These are phyloP conservation scores for Paxillus rubicundulus DNA, from an alignment of 768 basidiomycete species.

Conservation along the genomic window DNA sequence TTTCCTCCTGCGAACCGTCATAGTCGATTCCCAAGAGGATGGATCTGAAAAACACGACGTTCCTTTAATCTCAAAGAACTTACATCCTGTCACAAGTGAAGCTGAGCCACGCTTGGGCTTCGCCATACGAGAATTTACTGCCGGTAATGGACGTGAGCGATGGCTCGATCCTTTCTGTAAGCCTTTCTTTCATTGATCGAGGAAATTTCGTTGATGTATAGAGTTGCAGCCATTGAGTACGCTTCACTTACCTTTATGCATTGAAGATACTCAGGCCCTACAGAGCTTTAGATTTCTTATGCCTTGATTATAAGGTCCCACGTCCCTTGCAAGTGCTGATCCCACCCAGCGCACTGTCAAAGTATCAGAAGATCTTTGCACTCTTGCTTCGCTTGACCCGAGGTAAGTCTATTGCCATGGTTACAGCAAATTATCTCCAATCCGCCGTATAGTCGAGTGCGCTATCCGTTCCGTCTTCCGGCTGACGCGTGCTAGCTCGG, in stretches of 20 bases:
- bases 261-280: constrained; percentile 3
- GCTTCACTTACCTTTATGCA: constrained; percentile 1
- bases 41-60: constrained; percentile 14
- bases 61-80: constrained; percentile 31
- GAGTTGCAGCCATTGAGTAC: constrained; percentile 21
- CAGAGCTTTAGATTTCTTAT: constrained; percentile 86
- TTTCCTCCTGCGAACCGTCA: constrained; percentile 78
- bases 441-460: constrained; percentile 52
- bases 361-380: constrained; percentile 82
- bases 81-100: constrained; percentile 47
- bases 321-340: constrained; percentile 73
- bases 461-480: constrained; percentile 65
- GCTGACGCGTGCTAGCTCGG: constrained; percentile 45
- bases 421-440: constrained; percentile 1
- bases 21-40: constrained; percentile 71
- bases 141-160: constrained; percentile 60
- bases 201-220: constrained; percentile 3
- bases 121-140: constrained; percentile 71
- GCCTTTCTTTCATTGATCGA: constrained; percentile 29
- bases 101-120: constrained; percentile 80
- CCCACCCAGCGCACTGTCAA: constrained; percentile 66
- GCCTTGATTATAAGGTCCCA: constrained; percentile 89
- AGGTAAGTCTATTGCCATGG: constrained; percentile 44
- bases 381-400: constrained; percentile 76
- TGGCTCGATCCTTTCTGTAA: constrained; percentile 83